Percentiles rank a stretch among this genome's conserved stretches.
Evolutionary conservation across 345 rosid genomes (phyloP).

Genomic region (Populus davidiana): DNA sequence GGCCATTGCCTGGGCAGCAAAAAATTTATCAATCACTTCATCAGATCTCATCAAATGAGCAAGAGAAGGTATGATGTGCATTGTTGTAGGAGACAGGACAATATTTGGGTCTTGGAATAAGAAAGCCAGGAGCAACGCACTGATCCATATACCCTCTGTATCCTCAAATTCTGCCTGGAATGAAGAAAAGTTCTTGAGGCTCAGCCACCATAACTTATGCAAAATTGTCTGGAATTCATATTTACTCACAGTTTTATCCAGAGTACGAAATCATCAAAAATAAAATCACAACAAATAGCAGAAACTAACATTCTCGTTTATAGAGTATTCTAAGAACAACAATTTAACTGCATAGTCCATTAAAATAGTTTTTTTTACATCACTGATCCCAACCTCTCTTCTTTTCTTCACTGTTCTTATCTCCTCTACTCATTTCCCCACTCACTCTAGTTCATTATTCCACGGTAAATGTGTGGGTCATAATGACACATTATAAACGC

Average conservation of each 20-base stretch:
- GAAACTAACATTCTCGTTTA: background rate
- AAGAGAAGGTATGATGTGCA: conserved; percentile 64
- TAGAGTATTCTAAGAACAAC: background rate
- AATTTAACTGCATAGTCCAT: too few species aligned
- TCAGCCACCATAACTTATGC: conserved; percentile 10
- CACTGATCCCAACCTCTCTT: background rate
- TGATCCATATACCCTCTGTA: conserved; percentile 73
- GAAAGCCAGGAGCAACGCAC: conserved; percentile 68
- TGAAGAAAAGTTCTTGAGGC: conserved; percentile 3
- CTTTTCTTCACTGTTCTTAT: background rate
- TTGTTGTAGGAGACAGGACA: conserved; percentile 57
- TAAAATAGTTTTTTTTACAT: too few species aligned
- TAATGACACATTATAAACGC: too few species aligned
- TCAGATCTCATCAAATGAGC: conserved; percentile 72
- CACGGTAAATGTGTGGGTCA: too few species aligned
- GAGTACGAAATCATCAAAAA: background rate
- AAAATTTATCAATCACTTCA: conserved; percentile 65
- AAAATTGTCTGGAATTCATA: background rate
- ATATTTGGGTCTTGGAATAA: conserved; percentile 66
- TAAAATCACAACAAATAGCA: conserved; percentile 9
- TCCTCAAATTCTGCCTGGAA: conserved; percentile 67
- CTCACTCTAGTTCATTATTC: background rate
- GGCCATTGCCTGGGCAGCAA: conserved; percentile 86
- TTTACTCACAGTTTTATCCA: background rate
- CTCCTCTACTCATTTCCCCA: background rate